These are phyloP conservation scores for Corymbia calophylla DNA, from an alignment of 441 rosid species.

Conservation along the genomic window DNA sequence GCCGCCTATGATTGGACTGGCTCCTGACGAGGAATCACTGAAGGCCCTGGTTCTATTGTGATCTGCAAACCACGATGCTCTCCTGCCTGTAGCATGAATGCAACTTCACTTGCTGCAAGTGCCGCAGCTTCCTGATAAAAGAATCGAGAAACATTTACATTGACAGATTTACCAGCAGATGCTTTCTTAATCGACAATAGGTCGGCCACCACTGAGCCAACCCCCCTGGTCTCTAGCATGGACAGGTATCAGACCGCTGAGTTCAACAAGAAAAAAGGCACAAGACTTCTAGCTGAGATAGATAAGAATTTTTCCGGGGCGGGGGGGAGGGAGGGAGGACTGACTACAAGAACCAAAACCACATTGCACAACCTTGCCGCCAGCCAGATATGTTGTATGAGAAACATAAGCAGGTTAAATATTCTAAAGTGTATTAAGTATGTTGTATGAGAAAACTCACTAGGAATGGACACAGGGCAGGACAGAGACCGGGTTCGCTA, in stretches of 20 bases:
- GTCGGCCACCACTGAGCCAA: neutral
- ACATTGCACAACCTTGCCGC: neutral
- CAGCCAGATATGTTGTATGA: neutral
- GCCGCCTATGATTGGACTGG: constrained; percentile 12
- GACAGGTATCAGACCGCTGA: neutral
- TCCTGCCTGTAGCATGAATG: constrained; percentile 84
- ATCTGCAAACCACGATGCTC: constrained; percentile 64
- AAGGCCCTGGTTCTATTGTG: constrained; percentile 53
- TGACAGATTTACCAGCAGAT: neutral
- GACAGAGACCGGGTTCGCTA: neutral
- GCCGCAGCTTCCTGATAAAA: constrained; percentile 82
- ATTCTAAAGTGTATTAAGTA: neutral
- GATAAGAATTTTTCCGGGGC: neutral
- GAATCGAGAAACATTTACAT: neutral
- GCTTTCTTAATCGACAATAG: neutral
- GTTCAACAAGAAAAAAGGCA: neutral
- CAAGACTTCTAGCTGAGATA: neutral
- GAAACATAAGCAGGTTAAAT: neutral
- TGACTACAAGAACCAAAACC: neutral
- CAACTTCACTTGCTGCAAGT: constrained; percentile 75
- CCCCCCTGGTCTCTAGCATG: neutral
- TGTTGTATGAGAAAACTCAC: neutral
- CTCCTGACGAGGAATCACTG: constrained; percentile 26
- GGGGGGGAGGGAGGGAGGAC: neutral
- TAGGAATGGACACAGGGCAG: neutral